A percentile compares a stretch with the other conserved stretches of the same genome.
Evolutionary conservation across 2,329 filamentous ascomycete species (phyloP).

Genomic region (Sporothrix protearum): DNA sequence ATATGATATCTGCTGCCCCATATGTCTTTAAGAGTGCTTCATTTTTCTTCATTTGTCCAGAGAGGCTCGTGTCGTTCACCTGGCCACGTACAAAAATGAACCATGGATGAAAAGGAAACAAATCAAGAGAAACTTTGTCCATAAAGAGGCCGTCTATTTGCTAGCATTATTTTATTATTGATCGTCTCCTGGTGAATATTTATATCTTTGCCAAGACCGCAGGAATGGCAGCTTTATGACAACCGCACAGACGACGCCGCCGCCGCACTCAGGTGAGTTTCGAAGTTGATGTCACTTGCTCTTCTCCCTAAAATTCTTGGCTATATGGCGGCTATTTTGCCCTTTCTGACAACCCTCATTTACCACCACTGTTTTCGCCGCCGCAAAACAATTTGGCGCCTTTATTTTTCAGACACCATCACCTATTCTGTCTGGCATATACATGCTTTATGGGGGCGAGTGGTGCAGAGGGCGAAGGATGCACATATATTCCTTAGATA

Average conservation of each 20-base stretch:
- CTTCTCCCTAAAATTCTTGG: conserved; percentile 3
- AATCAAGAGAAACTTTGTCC: background rate
- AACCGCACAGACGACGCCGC: background rate
- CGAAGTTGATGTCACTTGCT: background rate
- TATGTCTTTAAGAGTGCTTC: background rate
- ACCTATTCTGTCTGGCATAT: conserved; percentile 27
- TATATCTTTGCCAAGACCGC: background rate
- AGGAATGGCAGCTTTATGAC: background rate
- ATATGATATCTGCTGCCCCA: background rate
- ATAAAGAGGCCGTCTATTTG: background rate
- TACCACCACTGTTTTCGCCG: conserved; percentile 3
- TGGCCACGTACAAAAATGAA: background rate
- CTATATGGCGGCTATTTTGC: conserved; percentile 19
- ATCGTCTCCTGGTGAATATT: background rate
- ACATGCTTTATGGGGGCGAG: background rate
- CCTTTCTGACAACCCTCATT: background rate
- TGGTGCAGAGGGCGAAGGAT: conserved; percentile 9
- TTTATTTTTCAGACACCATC: background rate
- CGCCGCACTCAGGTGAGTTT: background rate
- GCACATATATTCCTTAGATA: background rate
- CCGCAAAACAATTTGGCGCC: background rate
- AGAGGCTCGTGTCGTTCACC: background rate
- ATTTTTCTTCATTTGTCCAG: background rate
- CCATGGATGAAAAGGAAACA: conserved; percentile 11
- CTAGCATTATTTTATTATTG: background rate